phyloP scores from a whole-genome alignment of 768 basidiomycete genomes.

The Boletellus ananiceps region DNA sequence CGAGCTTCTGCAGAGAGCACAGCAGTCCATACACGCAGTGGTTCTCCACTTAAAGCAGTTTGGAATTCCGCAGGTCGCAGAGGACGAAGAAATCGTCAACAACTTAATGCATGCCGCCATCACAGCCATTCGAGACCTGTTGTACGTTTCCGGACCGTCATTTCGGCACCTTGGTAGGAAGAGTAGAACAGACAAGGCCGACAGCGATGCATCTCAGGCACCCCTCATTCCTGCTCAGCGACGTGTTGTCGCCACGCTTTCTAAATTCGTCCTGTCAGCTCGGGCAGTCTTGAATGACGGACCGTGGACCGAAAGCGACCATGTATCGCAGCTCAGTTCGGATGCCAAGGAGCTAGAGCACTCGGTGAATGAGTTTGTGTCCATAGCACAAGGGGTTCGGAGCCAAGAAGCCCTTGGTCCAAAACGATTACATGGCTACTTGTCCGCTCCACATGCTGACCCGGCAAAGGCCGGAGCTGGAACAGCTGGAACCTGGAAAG shows the following conservation, averaged over 20 bases:
- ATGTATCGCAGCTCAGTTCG: conserved; percentile 49
- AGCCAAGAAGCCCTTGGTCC: conserved; percentile 22
- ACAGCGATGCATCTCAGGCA: conserved; percentile 43
- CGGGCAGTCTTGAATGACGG: conserved; percentile 63
- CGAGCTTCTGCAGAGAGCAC: conserved; percentile 54
- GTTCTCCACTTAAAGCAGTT: conserved; percentile 53
- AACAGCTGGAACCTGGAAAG: conserved; percentile 48
- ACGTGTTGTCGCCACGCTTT: conserved; percentile 81
- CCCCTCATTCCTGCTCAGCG: conserved; percentile 72
- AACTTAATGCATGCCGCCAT: conserved; percentile 56
- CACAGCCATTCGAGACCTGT: conserved; percentile 61
- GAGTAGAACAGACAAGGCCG: conserved; percentile 19
- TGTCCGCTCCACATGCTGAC: conserved; percentile 36
- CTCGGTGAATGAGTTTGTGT: conserved; percentile 61
- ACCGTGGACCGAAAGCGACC: conserved; percentile 21
- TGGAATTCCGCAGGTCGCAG: conserved; percentile 41
- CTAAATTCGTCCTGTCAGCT: conserved; percentile 81
- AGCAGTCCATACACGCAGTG: conserved; percentile 55
- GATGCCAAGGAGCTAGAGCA: conserved; percentile 73
- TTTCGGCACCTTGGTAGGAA: conserved; percentile 52
- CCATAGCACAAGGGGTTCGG: conserved; percentile 50
- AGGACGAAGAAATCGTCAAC: conserved; percentile 57
- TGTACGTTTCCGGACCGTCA: conserved; percentile 59
- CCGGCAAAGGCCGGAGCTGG: conserved; percentile 46
- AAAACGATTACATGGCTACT: conserved; percentile 36